Evolutionary conservation across 768 basidiomycete species (phyloP).

Genomic region (Auricularia sp.): DNA sequence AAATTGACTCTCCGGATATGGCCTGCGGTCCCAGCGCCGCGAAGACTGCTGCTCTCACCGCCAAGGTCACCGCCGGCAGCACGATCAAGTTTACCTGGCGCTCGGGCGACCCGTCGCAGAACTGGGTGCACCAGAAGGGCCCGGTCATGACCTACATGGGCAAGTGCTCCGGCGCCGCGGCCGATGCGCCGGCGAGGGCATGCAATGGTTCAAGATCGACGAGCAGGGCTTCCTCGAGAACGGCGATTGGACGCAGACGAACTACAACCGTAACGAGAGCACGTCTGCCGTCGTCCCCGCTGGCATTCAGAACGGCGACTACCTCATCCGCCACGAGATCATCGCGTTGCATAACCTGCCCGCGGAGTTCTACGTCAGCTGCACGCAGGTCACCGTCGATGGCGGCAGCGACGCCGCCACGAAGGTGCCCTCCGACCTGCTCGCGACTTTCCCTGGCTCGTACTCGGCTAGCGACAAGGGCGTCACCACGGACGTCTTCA

Average conservation of each 20-base stretch:
- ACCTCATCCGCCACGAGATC: not conserved
- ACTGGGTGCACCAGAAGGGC: constrained; percentile 1
- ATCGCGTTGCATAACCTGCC: not conserved
- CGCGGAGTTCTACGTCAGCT: not conserved
- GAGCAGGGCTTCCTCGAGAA: not conserved
- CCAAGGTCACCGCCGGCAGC: too few species aligned
- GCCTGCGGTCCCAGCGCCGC: too few species aligned
- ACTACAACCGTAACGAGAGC: not conserved
- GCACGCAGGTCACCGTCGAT: not conserved
- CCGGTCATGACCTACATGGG: constrained; percentile 6
- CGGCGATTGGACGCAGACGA: not conserved
- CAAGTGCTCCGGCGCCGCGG: not conserved
- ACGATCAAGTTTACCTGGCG: not conserved
- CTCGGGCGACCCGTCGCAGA: constrained; percentile 1
- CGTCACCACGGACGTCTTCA: not conserved
- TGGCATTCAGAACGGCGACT: not conserved
- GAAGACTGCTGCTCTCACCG: too few species aligned
- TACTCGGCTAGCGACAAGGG: not conserved
- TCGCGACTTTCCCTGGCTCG: not conserved
- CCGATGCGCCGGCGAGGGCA: not conserved
- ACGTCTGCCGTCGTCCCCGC: not conserved
- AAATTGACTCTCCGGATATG: too few species aligned
- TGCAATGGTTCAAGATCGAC: not conserved
- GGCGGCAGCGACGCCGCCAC: not conserved
- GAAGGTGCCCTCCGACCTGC: not conserved